phyloP scores from a whole-genome alignment of 495 filamentous ascomycete genomes.

The Oidiodendron maius region DNA sequence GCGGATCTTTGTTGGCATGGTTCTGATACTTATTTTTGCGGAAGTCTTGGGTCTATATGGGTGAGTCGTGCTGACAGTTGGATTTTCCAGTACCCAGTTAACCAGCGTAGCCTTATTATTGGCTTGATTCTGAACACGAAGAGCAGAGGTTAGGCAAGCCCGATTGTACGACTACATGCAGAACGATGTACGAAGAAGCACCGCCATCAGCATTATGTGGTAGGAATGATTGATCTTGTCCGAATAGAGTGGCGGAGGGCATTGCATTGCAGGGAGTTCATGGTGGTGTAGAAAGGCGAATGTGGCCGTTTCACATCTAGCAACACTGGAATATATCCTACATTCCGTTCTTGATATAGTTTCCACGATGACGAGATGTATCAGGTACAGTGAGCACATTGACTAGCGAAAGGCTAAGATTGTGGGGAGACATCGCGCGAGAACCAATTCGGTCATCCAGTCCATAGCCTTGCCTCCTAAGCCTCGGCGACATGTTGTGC shows the following conservation, averaged over 20 bases:
- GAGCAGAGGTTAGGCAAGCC: constrained; percentile 20
- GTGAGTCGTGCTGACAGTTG: constrained; percentile 43
- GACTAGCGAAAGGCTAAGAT: no score
- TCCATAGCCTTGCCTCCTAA: no score
- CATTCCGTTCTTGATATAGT: no score
- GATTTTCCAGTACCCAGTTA: not conserved
- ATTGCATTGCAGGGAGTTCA: constrained; percentile 23
- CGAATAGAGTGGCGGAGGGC: constrained; percentile 14
- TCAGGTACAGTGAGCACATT: no score
- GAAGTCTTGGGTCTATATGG: constrained; percentile 97
- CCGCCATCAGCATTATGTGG: not conserved
- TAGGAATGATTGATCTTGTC: constrained; percentile 14
- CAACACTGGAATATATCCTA: no score
- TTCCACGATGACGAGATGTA: no score
- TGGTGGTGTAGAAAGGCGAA: constrained; percentile 18
- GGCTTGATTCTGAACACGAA: constrained; percentile 52
- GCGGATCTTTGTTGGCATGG: constrained; percentile 96
- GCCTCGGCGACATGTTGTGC: no score
- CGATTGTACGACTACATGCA: not conserved
- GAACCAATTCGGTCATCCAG: no score
- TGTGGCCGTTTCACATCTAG: no score
- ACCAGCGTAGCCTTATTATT: constrained; percentile 44
- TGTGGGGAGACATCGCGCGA: no score
- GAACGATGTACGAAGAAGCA: not conserved
- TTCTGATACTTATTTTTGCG: constrained; percentile 95